phyloP scores from a whole-genome alignment of 1,139 yeast genomes.

The Pichia kudriavzevii region DNA sequence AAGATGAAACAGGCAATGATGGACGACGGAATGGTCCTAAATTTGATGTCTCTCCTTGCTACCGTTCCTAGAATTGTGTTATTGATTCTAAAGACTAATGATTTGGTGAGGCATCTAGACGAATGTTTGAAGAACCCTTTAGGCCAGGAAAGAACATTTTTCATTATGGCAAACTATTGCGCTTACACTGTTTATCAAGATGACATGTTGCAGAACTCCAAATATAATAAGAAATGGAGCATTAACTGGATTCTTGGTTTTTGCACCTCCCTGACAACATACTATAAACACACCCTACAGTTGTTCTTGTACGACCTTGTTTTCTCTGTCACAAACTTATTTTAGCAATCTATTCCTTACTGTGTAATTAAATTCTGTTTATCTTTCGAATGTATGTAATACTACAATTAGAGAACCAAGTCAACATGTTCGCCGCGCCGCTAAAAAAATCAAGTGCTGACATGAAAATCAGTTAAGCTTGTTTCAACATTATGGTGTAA shows the following conservation, averaged over 20 bases:
- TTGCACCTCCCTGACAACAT: constrained; percentile 37
- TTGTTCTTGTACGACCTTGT: constrained; percentile 49
- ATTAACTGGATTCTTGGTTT: constrained; percentile 32
- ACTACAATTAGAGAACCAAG: too few relatives aligned
- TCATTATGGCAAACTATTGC: constrained; percentile 87
- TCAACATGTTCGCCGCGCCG: too few relatives aligned
- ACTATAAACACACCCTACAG: constrained; percentile 45
- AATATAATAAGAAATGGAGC: constrained; percentile 33
- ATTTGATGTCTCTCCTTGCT: constrained; percentile 73
- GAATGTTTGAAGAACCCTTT: constrained; percentile 75
- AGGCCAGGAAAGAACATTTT: constrained; percentile 82
- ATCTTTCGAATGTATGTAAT: too few relatives aligned
- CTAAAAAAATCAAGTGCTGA: too few relatives aligned
- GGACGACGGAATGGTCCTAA: constrained; percentile 57
- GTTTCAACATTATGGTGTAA: too few relatives aligned
- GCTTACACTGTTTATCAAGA: constrained; percentile 73
- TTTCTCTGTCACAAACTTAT: constrained; percentile 22
- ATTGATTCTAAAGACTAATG: constrained; percentile 86
- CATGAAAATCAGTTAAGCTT: too few relatives aligned
- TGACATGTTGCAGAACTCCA: constrained; percentile 37
- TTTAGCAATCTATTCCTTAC: too few relatives aligned
- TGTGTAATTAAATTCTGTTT: too few relatives aligned
- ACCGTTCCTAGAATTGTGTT: constrained; percentile 80
- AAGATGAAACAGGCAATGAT: constrained; percentile 59
- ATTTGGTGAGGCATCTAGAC: constrained; percentile 80